phyloP scores from a whole-genome alignment of 305 asterid species.

The Solanum chacoense region DNA sequence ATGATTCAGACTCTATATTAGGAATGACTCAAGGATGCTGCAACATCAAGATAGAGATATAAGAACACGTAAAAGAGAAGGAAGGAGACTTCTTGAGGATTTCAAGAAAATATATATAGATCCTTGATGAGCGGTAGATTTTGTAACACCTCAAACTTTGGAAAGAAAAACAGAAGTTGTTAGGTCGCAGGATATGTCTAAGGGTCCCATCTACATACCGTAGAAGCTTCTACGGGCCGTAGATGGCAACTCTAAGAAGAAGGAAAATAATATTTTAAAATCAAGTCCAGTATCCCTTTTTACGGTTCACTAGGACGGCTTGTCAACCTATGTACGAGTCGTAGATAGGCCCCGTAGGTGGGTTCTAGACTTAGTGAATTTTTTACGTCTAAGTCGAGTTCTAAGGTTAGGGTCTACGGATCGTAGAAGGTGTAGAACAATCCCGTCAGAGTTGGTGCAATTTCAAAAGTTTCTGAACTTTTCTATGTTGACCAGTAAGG shows the following conservation, averaged over 20 bases:
- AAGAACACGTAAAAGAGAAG: not conserved
- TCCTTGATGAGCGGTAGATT: not conserved
- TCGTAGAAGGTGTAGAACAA: not conserved
- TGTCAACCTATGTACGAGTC: not conserved
- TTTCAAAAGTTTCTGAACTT: not conserved
- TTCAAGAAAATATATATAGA: not conserved
- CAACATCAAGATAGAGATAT: not conserved
- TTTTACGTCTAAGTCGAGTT: not conserved
- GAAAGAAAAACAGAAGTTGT: not conserved
- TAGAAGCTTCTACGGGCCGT: not conserved
- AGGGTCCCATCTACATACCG: not conserved
- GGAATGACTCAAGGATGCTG: not conserved
- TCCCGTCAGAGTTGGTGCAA: not conserved
- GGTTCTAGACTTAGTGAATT: not conserved
- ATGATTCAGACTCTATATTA: not conserved
- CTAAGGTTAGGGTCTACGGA: not conserved
- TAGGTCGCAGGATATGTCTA: not conserved
- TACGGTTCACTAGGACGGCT: not conserved
- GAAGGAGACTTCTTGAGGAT: not conserved
- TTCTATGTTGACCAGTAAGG: not conserved
- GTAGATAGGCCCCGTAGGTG: not conserved
- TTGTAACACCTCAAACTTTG: not conserved
- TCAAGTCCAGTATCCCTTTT: no score
- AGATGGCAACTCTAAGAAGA: not conserved
- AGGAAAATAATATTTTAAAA: not conserved